Evolutionary conservation across 83 land plant genomes (phyloP), one percentile per base, ranked within the genome.

Genomic region (Picea abies): DNA sequence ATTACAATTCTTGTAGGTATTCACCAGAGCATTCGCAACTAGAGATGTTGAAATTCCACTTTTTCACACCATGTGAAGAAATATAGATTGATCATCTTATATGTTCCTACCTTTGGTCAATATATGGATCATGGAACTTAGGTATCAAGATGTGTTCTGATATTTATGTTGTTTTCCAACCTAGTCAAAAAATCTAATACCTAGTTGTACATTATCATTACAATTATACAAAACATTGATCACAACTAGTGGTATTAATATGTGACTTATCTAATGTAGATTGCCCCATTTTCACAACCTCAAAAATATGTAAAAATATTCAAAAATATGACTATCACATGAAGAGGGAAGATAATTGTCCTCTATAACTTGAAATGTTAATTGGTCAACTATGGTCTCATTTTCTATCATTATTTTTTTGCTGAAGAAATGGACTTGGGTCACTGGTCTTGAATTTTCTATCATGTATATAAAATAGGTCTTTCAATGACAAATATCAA

Each of bases 51-150:
- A 29, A 29, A 29, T 29, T 29, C 29, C 29, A 29, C 29, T 29
- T 29, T 29, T 29, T 29, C 94, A 81, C 19, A 90, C 83, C 89
- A 92, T 82, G 32, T 88, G 81, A 41, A 92, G 91, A 64, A 92
- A 76, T 37, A 90, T 67, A 63, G 87, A 83, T 71, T 92, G 94
- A 7, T 92, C 94, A 29, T 88, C 87, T 4, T 89, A 77, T 1
- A 62, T 2, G 49, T 87, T 82, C 67, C 88, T 68, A 67, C 79
- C 26, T 10, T 82, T 71, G 35, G 87, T 79, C 39, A 91, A 61
- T 32, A 85, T 6, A 62, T 87, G 89, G 82, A 92, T 83, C 86
- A 85, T 85, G 52, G 89, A 87, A 58, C 85, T 84, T 47, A 92
- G 72, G 23, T 89, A 83, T 47, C 63, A 64, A 14, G 86, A 83